Evolutionary conservation across 169 alveolate species (phyloP).

Genomic region (Plasmodium cynomolgi): DNA sequence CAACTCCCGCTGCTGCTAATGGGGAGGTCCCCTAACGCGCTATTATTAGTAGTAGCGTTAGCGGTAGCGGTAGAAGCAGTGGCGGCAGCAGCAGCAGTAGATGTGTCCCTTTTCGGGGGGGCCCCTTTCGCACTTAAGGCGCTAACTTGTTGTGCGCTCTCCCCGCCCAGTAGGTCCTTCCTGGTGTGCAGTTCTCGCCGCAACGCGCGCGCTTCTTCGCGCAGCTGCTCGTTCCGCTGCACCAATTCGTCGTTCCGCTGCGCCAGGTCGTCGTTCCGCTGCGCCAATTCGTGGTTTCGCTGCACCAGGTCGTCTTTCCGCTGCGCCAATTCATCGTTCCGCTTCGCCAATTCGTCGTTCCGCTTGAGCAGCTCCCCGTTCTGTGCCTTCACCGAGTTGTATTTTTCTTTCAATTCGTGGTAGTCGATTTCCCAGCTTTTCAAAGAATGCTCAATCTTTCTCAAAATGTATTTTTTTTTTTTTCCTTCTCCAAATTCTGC

Average conservation of each 20-base stretch:
- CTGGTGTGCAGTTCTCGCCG: background rate
- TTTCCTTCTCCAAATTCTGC: constrained; percentile 37
- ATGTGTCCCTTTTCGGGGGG: background rate
- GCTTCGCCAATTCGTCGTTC: constrained; percentile 5
- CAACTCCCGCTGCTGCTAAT: background rate
- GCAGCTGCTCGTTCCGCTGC: background rate
- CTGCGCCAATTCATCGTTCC: background rate
- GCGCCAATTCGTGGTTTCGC: background rate
- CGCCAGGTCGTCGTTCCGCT: background rate
- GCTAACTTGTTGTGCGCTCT: background rate
- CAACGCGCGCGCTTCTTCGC: background rate
- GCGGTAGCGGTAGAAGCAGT: background rate
- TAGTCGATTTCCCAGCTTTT: constrained; percentile 19
- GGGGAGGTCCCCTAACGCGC: background rate
- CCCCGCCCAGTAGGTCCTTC: background rate
- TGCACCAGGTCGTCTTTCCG: background rate
- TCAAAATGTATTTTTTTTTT: constrained; percentile 54
- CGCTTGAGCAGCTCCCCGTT: constrained; percentile 5
- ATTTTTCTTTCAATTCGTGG: constrained; percentile 5
- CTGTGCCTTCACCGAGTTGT: background rate
- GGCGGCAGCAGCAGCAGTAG: background rate
- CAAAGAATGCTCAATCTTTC: constrained; percentile 24
- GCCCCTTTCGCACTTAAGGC: background rate
- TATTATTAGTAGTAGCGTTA: background rate
- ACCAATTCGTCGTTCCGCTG: background rate